A percentile compares a stretch with the other conserved stretches of the same genome.
Conservation (phyloP, 164 flowering plant species). For the Euptelea pleiosperma region DNA sequence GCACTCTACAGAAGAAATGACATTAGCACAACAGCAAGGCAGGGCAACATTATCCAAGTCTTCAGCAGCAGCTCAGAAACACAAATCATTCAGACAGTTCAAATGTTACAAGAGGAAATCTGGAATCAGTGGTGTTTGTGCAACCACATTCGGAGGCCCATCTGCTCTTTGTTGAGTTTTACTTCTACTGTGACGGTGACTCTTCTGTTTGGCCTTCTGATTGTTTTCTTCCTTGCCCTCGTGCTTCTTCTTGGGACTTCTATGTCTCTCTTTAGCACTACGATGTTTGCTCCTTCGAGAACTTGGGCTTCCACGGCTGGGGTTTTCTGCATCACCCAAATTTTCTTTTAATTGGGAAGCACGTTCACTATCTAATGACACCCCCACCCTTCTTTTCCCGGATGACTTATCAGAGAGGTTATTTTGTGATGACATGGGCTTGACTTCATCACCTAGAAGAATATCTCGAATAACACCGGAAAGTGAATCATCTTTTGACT, state of each 20-base stretch:
- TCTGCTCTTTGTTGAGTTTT: conserved; percentile 55
- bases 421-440: conserved; percentile 27
- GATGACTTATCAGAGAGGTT: conserved; percentile 32
- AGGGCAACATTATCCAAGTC: not conserved
- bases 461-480: conserved; percentile 72
- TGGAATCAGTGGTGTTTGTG: conserved; percentile 61
- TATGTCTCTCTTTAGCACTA: conserved; percentile 49
- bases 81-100: not conserved
- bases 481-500: conserved; percentile 41
- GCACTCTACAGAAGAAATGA: not conserved
- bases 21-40: not conserved
- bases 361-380: conserved; percentile 16
- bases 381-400: conserved; percentile 47
- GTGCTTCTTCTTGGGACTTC: conserved; percentile 31
- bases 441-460: conserved; percentile 50
- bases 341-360: conserved; percentile 30
- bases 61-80: conserved; percentile 4
- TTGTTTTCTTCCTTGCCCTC: conserved; percentile 34
- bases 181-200: conserved; percentile 48
- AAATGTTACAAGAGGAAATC: conserved; percentile 73
- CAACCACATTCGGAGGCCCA: conserved; percentile 28
- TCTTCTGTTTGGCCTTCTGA: conserved; percentile 42
- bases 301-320: conserved; percentile 31
- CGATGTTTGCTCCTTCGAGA: conserved; percentile 50
- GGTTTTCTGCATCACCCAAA: conserved; percentile 25